Evolutionary conservation across 2,329 filamentous ascomycete genomes (phyloP), one percentile per base, ranked within the genome.

Genomic region (Fusarium sp.): DNA sequence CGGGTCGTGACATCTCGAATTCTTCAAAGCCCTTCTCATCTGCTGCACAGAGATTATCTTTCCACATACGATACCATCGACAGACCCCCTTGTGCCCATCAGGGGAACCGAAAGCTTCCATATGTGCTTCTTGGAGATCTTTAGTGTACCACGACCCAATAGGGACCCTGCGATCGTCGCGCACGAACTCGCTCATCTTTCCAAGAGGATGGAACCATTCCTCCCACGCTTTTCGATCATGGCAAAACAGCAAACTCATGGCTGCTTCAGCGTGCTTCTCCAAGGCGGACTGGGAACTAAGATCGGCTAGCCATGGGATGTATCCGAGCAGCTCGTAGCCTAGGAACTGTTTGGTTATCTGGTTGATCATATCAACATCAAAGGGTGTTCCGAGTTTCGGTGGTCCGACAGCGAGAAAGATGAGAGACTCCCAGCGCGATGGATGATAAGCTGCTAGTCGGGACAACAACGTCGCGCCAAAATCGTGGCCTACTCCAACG

Each of bases 401-500:
- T 0, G 77, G 75, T 0, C 77, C 76, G 1, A 78, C 77, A 1
- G 75, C 59, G 2, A 79, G 58, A 50, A 79, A 79, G 0, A 75
- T 58, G 13, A 77, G 43, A 0, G 54, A 68, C 0, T 41, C 33
- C 39, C 71, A 69, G 4, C 70, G 73, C 0, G 53, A 45, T 1
- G 75, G 70, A 19, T 77, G 33, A 39, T 76, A 77, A 3, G 72
- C 67, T 3, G 62, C 72, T 14, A 77, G 25, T 2, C 77, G 68
- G 3, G 76, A 77, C 6, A 79, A 41, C 0, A 79, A 54, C 7
- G 75, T 77, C 11, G 76, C 72, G 1, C 77, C 77, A 46, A 79
- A 75, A 32, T 81, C 79, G 30, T 81, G 79, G 0, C 76, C 78
- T 2, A 80, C 66, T 17, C 83, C 85, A n/a, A 85, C 70, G 3